These are phyloP conservation scores for Venturia pyrina DNA, from an alignment of 2,329 filamentous ascomycete species.

Conservation along the genomic window DNA sequence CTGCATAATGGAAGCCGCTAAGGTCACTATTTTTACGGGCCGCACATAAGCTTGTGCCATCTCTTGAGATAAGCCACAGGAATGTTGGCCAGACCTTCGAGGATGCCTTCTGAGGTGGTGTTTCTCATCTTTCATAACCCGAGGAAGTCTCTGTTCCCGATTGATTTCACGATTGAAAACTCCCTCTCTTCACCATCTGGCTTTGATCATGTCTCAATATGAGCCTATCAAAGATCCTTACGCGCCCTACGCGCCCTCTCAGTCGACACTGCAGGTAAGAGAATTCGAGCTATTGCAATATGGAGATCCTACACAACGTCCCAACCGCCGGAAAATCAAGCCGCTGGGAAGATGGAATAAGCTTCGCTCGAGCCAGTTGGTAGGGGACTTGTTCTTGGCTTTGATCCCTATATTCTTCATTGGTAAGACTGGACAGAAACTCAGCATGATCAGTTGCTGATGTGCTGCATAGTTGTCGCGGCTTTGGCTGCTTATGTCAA, in stretches of 20 bases:
- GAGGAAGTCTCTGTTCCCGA: neutral
- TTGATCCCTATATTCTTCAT: constrained; percentile 26
- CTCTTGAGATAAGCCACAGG: neutral
- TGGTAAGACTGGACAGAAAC: constrained; percentile 16
- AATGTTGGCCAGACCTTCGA: neutral
- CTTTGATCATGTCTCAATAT: neutral
- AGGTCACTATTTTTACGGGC: neutral
- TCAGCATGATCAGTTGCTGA: neutral
- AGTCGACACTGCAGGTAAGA: neutral
- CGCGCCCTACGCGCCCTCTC: neutral
- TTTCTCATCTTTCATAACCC: neutral
- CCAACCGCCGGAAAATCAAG: neutral
- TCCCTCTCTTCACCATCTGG: neutral
- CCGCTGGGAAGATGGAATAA: neutral
- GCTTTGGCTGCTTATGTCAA: constrained; percentile 20
- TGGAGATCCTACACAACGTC: neutral
- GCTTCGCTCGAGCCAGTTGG: neutral
- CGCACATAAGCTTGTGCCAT: neutral
- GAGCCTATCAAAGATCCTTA: neutral
- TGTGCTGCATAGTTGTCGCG: constrained; percentile 21
- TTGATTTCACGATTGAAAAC: too few relatives aligned
- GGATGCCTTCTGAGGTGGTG: neutral
- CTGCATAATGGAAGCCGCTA: neutral
- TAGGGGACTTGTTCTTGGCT: constrained; percentile 22
- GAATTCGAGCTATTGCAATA: constrained; percentile 2